A percentile compares a stretch with the other conserved stretches of the same genome.
phyloP scores from a whole-genome alignment of 305 asterid genomes.

The Fraxinus sp. region DNA sequence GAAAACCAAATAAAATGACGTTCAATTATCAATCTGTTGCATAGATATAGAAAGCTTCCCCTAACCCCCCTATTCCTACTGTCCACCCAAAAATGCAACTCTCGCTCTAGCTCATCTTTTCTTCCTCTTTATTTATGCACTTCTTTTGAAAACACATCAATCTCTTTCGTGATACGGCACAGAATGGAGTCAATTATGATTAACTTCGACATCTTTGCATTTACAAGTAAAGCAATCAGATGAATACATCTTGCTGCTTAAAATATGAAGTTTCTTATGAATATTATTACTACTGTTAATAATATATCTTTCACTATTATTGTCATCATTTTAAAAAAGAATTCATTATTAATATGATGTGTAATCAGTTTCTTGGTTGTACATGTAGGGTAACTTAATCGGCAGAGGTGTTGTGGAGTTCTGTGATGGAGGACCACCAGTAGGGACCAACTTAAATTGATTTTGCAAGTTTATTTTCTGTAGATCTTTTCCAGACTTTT shows the following conservation, averaged over 20 bases:
- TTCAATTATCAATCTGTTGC: not conserved
- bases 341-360: not conserved
- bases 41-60: not conserved
- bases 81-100: not conserved
- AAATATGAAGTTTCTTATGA: not conserved
- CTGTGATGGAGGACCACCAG: slow-evolving; percentile 91
- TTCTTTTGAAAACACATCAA: not conserved
- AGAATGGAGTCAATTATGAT: not conserved
- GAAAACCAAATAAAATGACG: not conserved
- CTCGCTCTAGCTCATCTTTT: not conserved
- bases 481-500: not conserved
- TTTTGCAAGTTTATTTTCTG: slow-evolving; percentile 10
- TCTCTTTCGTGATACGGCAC: not conserved
- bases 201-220: not conserved
- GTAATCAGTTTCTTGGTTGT: slow-evolving; percentile 27
- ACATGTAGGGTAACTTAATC: slow-evolving; percentile 78
- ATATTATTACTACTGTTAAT: not conserved
- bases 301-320: not conserved
- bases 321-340: not conserved
- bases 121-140: not conserved
- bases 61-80: not conserved
- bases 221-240: not conserved
- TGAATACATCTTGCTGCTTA: not conserved
- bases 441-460: slow-evolving; percentile 39
- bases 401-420: slow-evolving; percentile 88